Percentiles rank a stretch among this genome's conserved stretches.
Conservation (phyloP, 106 monocot genomes). For the Narthecium ossifragum region DNA sequence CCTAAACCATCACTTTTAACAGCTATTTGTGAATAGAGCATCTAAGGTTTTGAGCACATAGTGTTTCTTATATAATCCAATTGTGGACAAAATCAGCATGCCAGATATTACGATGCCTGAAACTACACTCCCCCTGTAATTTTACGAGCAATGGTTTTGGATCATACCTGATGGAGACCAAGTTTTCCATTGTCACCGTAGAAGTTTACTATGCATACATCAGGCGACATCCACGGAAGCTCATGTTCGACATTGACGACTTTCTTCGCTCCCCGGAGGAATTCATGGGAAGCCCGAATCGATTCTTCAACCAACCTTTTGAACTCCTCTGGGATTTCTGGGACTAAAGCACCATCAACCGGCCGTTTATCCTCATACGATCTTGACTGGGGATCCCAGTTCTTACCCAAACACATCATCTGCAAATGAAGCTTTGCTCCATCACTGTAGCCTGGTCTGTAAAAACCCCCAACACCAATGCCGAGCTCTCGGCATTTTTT, state of each 20-base stretch:
- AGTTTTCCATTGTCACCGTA: conserved; percentile 40
- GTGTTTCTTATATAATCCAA: too few relatives aligned
- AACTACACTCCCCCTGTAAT: too few relatives aligned
- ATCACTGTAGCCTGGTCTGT: conserved; percentile 48
- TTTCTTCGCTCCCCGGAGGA: not conserved
- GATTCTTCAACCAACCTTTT: conserved; percentile 30
- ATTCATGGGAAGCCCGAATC: conserved; percentile 29
- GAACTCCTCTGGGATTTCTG: conserved; percentile 40
- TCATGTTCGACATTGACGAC: conserved; percentile 17
- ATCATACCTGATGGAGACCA: conserved; percentile 63
- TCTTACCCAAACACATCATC: conserved; percentile 85
- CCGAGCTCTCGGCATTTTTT: conserved; percentile 41
- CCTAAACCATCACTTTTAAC: too few relatives aligned
- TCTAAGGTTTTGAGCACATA: too few relatives aligned
- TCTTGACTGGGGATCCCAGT: conserved; percentile 62
- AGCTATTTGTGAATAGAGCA: too few relatives aligned
- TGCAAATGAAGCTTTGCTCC: conserved; percentile 49
- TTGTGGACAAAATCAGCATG: too few relatives aligned
- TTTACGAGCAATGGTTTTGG: too few relatives aligned
- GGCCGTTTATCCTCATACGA: conserved; percentile 35
- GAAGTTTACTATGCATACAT: conserved; percentile 64
- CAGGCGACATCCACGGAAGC: conserved; percentile 48
- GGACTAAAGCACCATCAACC: conserved; percentile 41
- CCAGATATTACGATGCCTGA: too few relatives aligned
- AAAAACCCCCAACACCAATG: conserved; percentile 53